A percentile compares a stretch with the other conserved stretches of the same genome.
Conservation (phyloP, 2,329 filamentous ascomycete genomes). For the Diaporthe citri region DNA sequence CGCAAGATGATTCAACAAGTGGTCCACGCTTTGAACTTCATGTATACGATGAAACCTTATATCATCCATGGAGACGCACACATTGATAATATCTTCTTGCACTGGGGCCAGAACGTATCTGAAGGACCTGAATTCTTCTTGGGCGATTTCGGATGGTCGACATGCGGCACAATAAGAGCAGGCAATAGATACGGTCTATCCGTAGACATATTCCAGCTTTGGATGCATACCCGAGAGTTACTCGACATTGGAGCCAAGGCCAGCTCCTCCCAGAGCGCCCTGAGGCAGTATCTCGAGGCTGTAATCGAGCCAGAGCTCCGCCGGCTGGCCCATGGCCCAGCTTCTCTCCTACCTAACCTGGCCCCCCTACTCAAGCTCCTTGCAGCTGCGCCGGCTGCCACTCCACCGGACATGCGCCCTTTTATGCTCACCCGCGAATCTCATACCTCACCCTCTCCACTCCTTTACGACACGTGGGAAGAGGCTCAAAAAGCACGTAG, state of each 20-base stretch:
- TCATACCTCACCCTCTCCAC: neutral
- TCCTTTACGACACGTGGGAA: neutral
- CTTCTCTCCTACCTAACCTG: neutral
- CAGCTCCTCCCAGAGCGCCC: neutral
- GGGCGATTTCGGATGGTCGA: conserved; percentile 4
- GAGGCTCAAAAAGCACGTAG: neutral
- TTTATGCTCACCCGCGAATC: neutral
- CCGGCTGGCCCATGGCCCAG: neutral
- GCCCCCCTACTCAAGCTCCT: neutral
- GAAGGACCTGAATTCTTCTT: neutral
- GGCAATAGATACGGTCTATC: neutral
- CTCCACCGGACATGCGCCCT: neutral
- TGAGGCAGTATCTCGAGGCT: neutral
- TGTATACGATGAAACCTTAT: neutral
- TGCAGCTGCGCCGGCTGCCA: neutral
- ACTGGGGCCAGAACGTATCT: neutral
- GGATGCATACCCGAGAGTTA: neutral
- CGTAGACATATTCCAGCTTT: neutral
- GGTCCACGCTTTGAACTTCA: neutral
- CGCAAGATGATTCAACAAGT: neutral
- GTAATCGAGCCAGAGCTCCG: neutral
- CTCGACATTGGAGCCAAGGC: neutral
- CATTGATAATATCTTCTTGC: neutral
- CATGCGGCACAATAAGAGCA: neutral
- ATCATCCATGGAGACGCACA: neutral